Evolutionary conservation across 2,329 filamentous ascomycete species (phyloP).

Genomic region (Fusarium praegraminearum): DNA sequence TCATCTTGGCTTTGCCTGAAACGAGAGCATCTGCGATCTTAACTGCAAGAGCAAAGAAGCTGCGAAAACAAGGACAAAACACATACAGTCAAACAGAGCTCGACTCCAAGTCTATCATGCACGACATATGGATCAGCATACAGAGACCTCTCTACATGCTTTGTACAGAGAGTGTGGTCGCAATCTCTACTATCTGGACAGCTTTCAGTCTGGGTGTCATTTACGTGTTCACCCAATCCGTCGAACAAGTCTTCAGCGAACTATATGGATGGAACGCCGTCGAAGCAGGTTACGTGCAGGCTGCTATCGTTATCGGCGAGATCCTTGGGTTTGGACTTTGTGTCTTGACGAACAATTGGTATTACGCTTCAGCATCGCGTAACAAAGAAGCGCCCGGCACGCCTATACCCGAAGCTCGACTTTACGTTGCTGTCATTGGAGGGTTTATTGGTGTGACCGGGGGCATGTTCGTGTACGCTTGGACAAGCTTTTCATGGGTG

Average conservation of each 20-base stretch:
- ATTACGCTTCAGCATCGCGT: constrained; percentile 30
- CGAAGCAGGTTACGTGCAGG: constrained; percentile 24
- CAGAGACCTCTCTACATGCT: constrained; percentile 33
- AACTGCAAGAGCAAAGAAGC: neutral
- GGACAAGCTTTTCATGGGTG: constrained; percentile 25
- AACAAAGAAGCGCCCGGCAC: constrained; percentile 25
- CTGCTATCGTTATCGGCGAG: constrained; percentile 27
- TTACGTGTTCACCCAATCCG: constrained; percentile 29
- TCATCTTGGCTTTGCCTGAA: constrained; percentile 31
- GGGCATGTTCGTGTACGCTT: constrained; percentile 34
- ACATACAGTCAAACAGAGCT: constrained; percentile 23
- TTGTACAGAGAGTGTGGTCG: constrained; percentile 20
- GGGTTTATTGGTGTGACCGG: constrained; percentile 26
- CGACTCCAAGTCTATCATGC: constrained; percentile 18
- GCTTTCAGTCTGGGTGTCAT: constrained; percentile 23
- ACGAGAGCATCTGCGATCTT: constrained; percentile 17
- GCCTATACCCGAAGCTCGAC: constrained; percentile 33
- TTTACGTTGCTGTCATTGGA: constrained; percentile 26
- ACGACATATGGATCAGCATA: constrained; percentile 6
- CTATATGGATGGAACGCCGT: constrained; percentile 30
- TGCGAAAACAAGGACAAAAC: constrained; percentile 11
- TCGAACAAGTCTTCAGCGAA: constrained; percentile 20
- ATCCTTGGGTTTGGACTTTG: constrained; percentile 24
- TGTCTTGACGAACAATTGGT: constrained; percentile 24
- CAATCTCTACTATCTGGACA: constrained; percentile 23